A percentile compares a stretch with the other conserved stretches of the same genome.
These are phyloP conservation scores for Lanmaoa rubissima DNA, from an alignment of 768 basidiomycete species.

Conservation along the genomic window DNA sequence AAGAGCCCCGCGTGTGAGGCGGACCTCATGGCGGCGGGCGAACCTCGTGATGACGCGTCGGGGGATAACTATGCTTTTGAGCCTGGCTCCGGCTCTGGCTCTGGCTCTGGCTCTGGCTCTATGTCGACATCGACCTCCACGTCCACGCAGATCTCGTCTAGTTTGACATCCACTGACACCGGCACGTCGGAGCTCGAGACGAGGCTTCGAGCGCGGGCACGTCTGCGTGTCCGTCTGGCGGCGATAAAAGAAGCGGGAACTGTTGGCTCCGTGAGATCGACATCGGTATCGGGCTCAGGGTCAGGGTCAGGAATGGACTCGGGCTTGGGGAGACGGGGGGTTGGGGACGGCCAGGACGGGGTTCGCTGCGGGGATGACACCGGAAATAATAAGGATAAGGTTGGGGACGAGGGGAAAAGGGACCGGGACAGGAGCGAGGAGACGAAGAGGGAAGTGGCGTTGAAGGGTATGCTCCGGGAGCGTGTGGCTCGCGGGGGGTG, in stretches of 20 bases:
- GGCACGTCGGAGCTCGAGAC: conserved; percentile 34
- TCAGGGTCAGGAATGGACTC: neutral
- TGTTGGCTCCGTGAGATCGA: neutral
- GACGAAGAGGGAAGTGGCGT: neutral
- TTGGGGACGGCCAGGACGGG: neutral
- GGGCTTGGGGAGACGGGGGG: neutral
- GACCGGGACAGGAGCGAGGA: neutral
- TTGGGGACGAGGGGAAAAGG: neutral
- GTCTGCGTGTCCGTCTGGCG: conserved; percentile 46
- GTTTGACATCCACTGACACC: neutral
- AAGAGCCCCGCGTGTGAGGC: no score
- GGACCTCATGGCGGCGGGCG: neutral
- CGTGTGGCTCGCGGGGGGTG: neutral
- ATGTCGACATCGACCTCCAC: neutral
- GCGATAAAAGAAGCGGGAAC: conserved; percentile 36
- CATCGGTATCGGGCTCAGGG: neutral
- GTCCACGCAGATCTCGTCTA: neutral
- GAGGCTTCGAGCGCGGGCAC: conserved; percentile 47
- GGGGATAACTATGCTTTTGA: no score
- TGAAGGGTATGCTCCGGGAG: neutral
- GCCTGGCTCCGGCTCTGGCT: no score
- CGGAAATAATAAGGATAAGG: neutral
- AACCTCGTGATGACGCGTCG: neutral
- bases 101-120: no score
- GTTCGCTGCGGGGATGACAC: no score